Evolutionary conservation across 305 asterid genomes (phyloP).

Genomic region (Withania somnifera): DNA sequence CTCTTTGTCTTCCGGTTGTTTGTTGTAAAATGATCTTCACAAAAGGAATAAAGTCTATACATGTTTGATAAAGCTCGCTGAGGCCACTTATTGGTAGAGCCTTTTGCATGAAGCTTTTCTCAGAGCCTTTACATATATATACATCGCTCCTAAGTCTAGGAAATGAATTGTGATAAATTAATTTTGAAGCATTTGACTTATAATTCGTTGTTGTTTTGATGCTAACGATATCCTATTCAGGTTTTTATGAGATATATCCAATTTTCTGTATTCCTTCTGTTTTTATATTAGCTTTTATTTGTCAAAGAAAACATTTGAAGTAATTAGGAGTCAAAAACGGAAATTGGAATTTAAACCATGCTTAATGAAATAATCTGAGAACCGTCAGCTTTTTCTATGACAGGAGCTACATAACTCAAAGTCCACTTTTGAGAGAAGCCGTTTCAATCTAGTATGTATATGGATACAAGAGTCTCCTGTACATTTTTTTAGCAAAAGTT

Average conservation of each 20-base stretch:
- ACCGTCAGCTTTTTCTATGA: slow-evolving; percentile 23
- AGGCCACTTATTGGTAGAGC: not conserved
- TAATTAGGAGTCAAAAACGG: not conserved
- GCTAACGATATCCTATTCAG: not conserved
- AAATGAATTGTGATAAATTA: not conserved
- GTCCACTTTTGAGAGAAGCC: slow-evolving; percentile 91
- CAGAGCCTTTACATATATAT: not conserved
- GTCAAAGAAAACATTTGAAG: not conserved
- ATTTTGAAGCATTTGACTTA: not conserved
- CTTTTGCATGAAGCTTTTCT: not conserved
- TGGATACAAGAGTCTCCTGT: slow-evolving; percentile 12
- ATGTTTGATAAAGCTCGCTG: not conserved
- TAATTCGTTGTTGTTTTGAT: not conserved
- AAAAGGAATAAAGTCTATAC: not conserved
- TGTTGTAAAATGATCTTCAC: not conserved
- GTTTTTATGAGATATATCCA: not conserved
- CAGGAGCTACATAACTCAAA: slow-evolving; percentile 96
- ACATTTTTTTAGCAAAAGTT: not conserved
- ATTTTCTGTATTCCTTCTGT: not conserved
- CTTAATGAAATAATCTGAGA: not conserved
- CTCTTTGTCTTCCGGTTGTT: not conserved
- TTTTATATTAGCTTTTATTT: not conserved
- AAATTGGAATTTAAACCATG: not conserved
- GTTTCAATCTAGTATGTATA: slow-evolving; percentile 77
- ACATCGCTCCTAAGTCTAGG: not conserved